A percentile compares a stretch with the other conserved stretches of the same genome.
Conservation (phyloP, 108 stramenopile genomes). For the Skeletonema grethae region DNA sequence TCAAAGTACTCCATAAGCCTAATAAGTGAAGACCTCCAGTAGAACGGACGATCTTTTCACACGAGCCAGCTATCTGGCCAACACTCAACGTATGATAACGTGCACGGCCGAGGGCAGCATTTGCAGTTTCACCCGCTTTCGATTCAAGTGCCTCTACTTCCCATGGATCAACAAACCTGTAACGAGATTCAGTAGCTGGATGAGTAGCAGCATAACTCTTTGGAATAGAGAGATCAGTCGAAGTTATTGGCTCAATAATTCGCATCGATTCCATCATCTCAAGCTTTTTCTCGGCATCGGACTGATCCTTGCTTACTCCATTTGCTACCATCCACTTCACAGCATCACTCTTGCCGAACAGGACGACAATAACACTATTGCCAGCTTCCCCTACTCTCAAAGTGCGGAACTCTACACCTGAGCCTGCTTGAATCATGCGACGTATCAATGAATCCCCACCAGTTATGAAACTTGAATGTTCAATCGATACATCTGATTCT, state of each 20-base stretch:
- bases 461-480: slow-evolving; percentile 40
- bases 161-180: slow-evolving; percentile 90
- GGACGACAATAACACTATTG: slow-evolving; percentile 81
- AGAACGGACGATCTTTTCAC: slow-evolving; percentile 57
- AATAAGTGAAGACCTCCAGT: slow-evolving; percentile 70
- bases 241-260: slow-evolving; percentile 78
- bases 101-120: slow-evolving; percentile 75
- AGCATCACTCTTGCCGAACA: slow-evolving; percentile 78
- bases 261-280: slow-evolving; percentile 66
- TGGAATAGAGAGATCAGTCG: slow-evolving; percentile 40
- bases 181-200: slow-evolving; percentile 57
- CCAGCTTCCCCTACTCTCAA: slow-evolving; percentile 79
- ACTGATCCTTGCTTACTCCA: slow-evolving; percentile 56
- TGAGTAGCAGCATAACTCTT: slow-evolving; percentile 39
- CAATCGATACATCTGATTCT: slow-evolving; percentile 46
- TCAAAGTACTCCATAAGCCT: slow-evolving; percentile 68
- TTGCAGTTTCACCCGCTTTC: slow-evolving; percentile 71
- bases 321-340: slow-evolving; percentile 67
- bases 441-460: slow-evolving; percentile 73
- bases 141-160: slow-evolving; percentile 83
- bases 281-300: slow-evolving; percentile 60
- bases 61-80: slow-evolving; percentile 58
- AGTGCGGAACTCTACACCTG: slow-evolving; percentile 85
- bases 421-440: slow-evolving; percentile 76
- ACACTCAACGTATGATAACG: slow-evolving; percentile 66